These are phyloP conservation scores for Pelargonium myrrhifolium DNA, from an alignment of 441 rosid genomes.

Conservation along the genomic window DNA sequence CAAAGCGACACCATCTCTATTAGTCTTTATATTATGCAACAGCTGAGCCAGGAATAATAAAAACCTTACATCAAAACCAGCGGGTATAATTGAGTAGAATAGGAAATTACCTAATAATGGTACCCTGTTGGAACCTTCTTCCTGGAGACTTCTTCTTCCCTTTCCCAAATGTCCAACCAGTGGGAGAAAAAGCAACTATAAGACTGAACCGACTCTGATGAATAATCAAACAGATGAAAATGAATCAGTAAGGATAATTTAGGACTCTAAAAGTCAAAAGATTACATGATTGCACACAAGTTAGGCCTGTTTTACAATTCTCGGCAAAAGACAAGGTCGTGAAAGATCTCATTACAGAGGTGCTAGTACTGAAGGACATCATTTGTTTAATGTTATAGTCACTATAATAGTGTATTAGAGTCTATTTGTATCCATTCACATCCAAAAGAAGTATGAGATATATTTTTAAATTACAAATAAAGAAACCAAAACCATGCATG, in stretches of 20 bases:
- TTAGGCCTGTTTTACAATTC: no score
- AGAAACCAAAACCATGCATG: no score
- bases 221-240: slow-evolving; percentile 1
- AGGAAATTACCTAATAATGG: slow-evolving; percentile 64
- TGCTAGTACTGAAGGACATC: no score
- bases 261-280: neutral
- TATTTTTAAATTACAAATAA: no score
- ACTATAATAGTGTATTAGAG: no score
- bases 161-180: slow-evolving; percentile 87
- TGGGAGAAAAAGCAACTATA: slow-evolving; percentile 88
- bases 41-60: neutral
- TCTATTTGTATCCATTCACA: no score
- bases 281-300: neutral
- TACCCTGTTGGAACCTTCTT: slow-evolving; percentile 88
- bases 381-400: no score
- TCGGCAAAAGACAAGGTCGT: no score
- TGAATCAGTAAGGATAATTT: neutral
- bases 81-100: neutral
- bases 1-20: no score
- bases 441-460: no score
- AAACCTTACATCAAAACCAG: no score
- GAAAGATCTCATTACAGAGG: neutral
- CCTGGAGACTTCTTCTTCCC: slow-evolving; percentile 82
- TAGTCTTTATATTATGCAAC: no score
- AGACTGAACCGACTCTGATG: slow-evolving; percentile 66